A percentile compares a stretch with the other conserved stretches of the same genome.
phyloP scores from a whole-genome alignment of 2,329 filamentous ascomycete genomes.

The Trichoderma citrinoviride region DNA sequence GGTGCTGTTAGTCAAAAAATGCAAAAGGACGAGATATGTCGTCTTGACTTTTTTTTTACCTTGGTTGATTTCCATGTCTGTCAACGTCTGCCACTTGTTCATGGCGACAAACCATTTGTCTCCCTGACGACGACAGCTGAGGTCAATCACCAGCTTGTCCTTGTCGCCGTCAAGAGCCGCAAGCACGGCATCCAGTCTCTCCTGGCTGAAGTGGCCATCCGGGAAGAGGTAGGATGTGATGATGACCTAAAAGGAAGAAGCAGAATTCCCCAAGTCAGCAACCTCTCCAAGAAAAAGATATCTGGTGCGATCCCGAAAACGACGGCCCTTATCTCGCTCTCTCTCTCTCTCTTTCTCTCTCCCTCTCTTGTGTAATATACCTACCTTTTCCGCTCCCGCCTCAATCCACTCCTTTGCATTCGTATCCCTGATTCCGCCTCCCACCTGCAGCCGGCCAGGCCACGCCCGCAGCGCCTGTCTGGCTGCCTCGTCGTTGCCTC shows the following conservation, averaged over 20 bases:
- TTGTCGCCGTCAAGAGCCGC: slow-evolving; percentile 69
- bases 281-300: not conserved
- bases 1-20: no score
- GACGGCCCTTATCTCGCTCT: not conserved
- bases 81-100: slow-evolving; percentile 98
- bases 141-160: slow-evolving; percentile 84
- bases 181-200: slow-evolving; percentile 72
- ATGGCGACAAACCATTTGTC: slow-evolving; percentile 94
- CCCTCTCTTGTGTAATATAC: no score
- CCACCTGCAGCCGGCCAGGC: slow-evolving; percentile 80
- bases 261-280: not conserved
- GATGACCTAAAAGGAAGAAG: slow-evolving; percentile 68
- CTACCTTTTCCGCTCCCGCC: slow-evolving; percentile 82
- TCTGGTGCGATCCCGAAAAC: not conserved
- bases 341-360: no score
- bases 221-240: slow-evolving; percentile 96
- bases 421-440: slow-evolving; percentile 84
- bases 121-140: slow-evolving; percentile 79
- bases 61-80: slow-evolving; percentile 89
- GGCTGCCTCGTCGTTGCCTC: slow-evolving; percentile 79
- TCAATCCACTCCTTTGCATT: slow-evolving; percentile 88
- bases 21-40: no score
- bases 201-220: slow-evolving; percentile 73
- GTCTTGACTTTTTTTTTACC: no score
- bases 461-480: slow-evolving; percentile 73